phyloP scores from a whole-genome alignment of 371 early-diverging fungal species.

The Mortierella sp. region DNA sequence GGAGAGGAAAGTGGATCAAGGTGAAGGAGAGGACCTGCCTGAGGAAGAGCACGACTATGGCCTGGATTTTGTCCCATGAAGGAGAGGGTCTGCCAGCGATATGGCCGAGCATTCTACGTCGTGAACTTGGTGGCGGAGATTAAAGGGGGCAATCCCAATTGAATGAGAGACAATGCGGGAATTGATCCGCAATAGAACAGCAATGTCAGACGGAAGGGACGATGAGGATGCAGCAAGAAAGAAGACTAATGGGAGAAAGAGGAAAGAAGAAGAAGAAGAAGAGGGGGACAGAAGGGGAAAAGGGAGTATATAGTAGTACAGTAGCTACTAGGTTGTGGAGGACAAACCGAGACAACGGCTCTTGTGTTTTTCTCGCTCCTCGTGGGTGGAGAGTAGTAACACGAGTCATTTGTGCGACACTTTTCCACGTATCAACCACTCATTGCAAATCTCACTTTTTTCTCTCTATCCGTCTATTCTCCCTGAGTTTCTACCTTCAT shows the following conservation, averaged over 20 bases:
- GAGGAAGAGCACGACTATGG: constrained; percentile 69
- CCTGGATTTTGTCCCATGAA: constrained; percentile 85
- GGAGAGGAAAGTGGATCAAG: neutral
- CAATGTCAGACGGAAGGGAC: neutral
- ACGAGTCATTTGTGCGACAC: too few species aligned
- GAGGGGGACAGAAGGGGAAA: neutral
- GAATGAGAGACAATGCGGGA: neutral
- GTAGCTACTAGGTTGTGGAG: too few species aligned
- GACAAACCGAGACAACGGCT: too few species aligned
- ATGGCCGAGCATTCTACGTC: constrained; percentile 87
- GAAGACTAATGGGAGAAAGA: neutral
- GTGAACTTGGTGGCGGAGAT: neutral
- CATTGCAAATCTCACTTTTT: too few species aligned
- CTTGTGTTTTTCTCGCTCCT: too few species aligned
- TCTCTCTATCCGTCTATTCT: too few species aligned
- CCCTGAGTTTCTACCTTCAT: too few species aligned
- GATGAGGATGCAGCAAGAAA: neutral
- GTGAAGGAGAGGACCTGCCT: constrained; percentile 58
- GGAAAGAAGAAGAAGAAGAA: neutral
- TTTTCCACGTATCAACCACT: too few species aligned
- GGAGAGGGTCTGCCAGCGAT: constrained; percentile 93
- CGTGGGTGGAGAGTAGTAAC: too few species aligned
- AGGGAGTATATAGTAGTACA: too few species aligned
- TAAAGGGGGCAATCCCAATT: too few species aligned
- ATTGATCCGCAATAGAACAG: neutral